These are phyloP conservation scores for Cryphonectria nitschkei DNA, from an alignment of 2,329 filamentous ascomycete species.

Conservation along the genomic window DNA sequence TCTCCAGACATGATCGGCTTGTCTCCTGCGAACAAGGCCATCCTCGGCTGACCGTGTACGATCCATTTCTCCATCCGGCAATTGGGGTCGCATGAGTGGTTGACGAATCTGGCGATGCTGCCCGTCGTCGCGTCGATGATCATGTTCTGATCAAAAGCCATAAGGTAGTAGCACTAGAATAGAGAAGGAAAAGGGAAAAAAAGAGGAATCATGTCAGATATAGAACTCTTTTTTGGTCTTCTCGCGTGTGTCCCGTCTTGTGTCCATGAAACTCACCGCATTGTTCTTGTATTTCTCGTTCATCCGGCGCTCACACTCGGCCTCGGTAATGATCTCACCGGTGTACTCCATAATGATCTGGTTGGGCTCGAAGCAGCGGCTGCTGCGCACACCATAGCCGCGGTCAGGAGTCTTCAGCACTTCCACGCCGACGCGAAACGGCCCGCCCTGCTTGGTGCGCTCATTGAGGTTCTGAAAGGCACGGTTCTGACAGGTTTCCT, in stretches of 20 bases:
- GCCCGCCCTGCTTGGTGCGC: constrained; percentile 76
- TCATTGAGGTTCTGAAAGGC: constrained; percentile 80
- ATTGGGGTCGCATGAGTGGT: constrained; percentile 95
- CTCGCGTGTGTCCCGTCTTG: neutral
- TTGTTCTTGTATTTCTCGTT: constrained; percentile 92
- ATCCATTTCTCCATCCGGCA: constrained; percentile 99
- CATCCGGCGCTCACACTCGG: constrained; percentile 92
- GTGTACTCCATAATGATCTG: constrained; percentile 99
- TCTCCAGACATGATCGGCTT: constrained; percentile 90
- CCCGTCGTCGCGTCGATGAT: constrained; percentile 97
- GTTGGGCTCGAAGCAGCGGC: constrained; percentile 81
- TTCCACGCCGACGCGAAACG: constrained; percentile 91
- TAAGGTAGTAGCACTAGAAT: constrained; percentile 88
- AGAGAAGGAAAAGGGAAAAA: constrained; percentile 8
- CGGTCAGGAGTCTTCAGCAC: constrained; percentile 88
- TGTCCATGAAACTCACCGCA: constrained; percentile 62
- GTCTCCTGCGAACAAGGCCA: constrained; percentile 95
- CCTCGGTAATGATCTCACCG: constrained; percentile 94
- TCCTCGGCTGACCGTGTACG: constrained; percentile 88
- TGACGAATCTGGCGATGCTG: constrained; percentile 96
- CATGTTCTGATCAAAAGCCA: constrained; percentile 98
- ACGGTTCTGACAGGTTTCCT: constrained; percentile 79
- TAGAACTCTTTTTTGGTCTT: too few relatives aligned
- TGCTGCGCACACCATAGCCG: constrained; percentile 89
- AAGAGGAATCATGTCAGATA: neutral